These are phyloP conservation scores for Marasmius tenuissimus DNA, from an alignment of 1,284 basidiomycete genomes.

Conservation along the genomic window DNA sequence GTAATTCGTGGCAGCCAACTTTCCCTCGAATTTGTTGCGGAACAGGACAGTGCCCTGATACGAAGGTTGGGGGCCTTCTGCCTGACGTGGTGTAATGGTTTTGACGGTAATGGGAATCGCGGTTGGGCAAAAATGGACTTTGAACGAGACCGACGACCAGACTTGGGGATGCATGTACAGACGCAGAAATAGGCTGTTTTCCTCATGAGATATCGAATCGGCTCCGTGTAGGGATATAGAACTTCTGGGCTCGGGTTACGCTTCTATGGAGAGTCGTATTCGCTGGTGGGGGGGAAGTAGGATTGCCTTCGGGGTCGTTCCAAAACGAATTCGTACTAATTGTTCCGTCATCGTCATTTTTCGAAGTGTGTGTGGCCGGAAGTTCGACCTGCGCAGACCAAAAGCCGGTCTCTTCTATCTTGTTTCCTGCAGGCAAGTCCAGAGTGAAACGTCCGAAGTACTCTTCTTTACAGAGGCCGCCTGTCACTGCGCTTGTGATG, in stretches of 20 bases:
- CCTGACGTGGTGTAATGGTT: constrained; percentile 31
- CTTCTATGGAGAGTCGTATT: constrained; percentile 45
- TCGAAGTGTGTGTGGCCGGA: constrained; percentile 30
- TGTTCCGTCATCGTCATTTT: constrained; percentile 9
- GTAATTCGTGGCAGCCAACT: constrained; percentile 91
- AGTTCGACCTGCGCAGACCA: constrained; percentile 75
- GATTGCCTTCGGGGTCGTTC: constrained; percentile 62
- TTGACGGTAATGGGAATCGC: constrained; percentile 81
- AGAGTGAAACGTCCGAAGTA: constrained; percentile 87
- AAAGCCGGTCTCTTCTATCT: constrained; percentile 71
- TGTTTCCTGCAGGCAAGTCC: constrained; percentile 59
- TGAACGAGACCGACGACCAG: constrained; percentile 8
- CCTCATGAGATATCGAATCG: constrained; percentile 79
- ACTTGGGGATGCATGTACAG: constrained; percentile 48
- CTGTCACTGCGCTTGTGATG: constrained; percentile 71
- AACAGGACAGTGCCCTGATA: constrained; percentile 86
- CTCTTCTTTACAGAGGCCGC: constrained; percentile 66
- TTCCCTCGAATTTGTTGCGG: constrained; percentile 86
- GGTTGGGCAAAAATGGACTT: constrained; percentile 42
- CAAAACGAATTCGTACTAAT: constrained; percentile 41
- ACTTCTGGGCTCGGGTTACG: constrained; percentile 50
- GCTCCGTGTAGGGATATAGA: constrained; percentile 52
- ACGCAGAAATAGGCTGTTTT: constrained; percentile 96
- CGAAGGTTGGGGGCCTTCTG: constrained; percentile 70
- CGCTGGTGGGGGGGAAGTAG: constrained; percentile 46